Evolutionary conservation across 108 stramenopile genomes (phyloP), one percentile per base, ranked within the genome.

Genomic region (Cyclotella distinguenda): DNA sequence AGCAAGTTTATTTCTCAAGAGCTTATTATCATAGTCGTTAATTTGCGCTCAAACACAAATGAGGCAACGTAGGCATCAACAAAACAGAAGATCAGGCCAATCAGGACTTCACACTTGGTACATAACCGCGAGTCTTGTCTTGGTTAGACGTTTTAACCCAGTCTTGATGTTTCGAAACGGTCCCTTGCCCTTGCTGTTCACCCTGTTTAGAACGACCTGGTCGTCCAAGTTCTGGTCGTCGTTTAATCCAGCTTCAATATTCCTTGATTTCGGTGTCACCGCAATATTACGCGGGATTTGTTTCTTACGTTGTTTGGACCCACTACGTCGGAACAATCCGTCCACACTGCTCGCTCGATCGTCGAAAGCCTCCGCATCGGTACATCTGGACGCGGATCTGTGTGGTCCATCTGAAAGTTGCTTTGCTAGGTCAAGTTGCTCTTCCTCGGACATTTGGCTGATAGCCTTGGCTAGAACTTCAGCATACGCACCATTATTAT

Each of bases 261-360:
- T 52, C 50, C 50, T 2, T n/a, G 33, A 18, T 19, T 72, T 72
- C 4, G 70, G 55, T 48, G 54, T 72, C 10, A 64, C 62, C 9
- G 70, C 61, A 38, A 72, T 72, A 16, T 72, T 62, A 0, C 40
- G 43, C 1, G 70, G 70, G 0, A 72, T 54, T 35, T 32, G 9
- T 12, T 57, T 72, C 34, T 45, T 62, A 6, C 18, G 30, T 23
- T 22, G 28, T 15, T 32, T 38, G 10, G 12, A 16, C 12, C 45
- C 45, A 5, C 21, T 12, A 5, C 23, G 53, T 10, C 38, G 23
- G 27, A 72, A 72, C 54, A 40, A 35, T 15, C 70, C 70, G 49
- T 72, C 70, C 8, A 72, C 45, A 57, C 70, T 72, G 27, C 58
- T 59, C 1, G 27, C 58, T 27, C 36, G 26, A 28, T 51, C 48